Evolutionary conservation across 2,329 filamentous ascomycete genomes (phyloP).

Genomic region (Neophaeococcomyces mojaviensis): DNA sequence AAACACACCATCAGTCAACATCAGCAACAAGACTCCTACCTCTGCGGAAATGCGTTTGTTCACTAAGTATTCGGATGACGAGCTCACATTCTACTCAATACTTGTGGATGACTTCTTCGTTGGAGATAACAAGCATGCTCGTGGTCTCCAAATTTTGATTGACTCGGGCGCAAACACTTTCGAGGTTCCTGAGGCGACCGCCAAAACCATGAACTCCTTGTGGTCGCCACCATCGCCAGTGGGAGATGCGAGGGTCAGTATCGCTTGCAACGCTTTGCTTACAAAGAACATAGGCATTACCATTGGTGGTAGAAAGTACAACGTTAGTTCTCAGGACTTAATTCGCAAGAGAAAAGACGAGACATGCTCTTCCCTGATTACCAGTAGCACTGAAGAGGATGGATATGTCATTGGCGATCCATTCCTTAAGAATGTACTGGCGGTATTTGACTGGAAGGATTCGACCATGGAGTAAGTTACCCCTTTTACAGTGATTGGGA

Average conservation of each 20-base stretch:
- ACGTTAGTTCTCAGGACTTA: conserved; percentile 2
- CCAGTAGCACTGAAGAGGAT: neutral
- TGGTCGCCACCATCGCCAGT: neutral
- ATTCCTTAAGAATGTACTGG: conserved; percentile 4
- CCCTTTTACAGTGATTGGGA: too few relatives aligned
- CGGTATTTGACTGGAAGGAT: conserved; percentile 3
- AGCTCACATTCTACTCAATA: neutral
- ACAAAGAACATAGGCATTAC: neutral
- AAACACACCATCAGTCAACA: neutral
- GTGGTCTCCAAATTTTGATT: conserved; percentile 3
- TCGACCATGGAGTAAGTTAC: conserved; percentile 1
- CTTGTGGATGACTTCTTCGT: neutral
- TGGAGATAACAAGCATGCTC: neutral
- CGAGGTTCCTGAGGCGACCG: neutral
- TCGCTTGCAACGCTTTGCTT: too few relatives aligned
- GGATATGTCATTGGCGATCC: conserved; percentile 4
- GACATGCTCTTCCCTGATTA: neutral
- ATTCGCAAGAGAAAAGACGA: neutral
- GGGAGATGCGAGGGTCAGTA: too few relatives aligned
- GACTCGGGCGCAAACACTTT: conserved; percentile 3
- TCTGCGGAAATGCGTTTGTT: too few relatives aligned
- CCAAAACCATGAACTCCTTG: neutral
- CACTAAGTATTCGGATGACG: too few relatives aligned
- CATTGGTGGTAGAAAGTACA: conserved; percentile 4
- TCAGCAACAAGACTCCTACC: neutral